phyloP scores from a whole-genome alignment of 2,329 filamentous ascomycete species.

The Diaporthe ilicicola region DNA sequence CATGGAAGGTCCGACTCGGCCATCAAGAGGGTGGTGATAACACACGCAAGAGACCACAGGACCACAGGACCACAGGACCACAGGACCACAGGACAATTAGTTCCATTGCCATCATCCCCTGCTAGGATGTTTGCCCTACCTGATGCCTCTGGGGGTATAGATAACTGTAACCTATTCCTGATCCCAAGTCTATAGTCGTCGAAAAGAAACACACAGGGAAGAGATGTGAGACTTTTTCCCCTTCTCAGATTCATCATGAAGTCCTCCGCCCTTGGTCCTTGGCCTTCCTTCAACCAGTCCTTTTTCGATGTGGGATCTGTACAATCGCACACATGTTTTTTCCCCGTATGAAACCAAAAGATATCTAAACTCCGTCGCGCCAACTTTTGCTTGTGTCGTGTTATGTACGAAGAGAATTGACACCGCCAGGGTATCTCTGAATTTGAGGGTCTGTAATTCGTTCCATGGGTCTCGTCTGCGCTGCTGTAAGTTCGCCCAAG shows the following conservation, averaged over 20 bases:
- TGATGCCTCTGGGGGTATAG: slow-evolving; percentile 34
- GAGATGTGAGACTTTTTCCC: neutral
- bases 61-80: neutral
- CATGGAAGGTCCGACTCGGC: neutral
- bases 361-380: slow-evolving; percentile 32
- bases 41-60: neutral
- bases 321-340: neutral
- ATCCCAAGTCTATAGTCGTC: slow-evolving; percentile 29
- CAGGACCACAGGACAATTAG: slow-evolving; percentile 7
- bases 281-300: slow-evolving; percentile 5
- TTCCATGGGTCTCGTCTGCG: neutral
- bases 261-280: neutral
- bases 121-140: slow-evolving; percentile 15
- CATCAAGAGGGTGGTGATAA: neutral
- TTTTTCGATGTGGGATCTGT: slow-evolving; percentile 14
- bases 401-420: slow-evolving; percentile 32
- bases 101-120: slow-evolving; percentile 24
- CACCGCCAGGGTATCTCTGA: slow-evolving; percentile 30
- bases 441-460: slow-evolving; percentile 15
- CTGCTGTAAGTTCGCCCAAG: neutral
- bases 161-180: slow-evolving; percentile 32
- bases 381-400: slow-evolving; percentile 32
- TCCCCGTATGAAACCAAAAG: slow-evolving; percentile 1
- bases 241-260: slow-evolving; percentile 14
- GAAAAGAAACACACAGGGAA: slow-evolving; percentile 5